Evolutionary conservation across 148 eudicot genomes (phyloP).

Genomic region (Selenicereus undatus): DNA sequence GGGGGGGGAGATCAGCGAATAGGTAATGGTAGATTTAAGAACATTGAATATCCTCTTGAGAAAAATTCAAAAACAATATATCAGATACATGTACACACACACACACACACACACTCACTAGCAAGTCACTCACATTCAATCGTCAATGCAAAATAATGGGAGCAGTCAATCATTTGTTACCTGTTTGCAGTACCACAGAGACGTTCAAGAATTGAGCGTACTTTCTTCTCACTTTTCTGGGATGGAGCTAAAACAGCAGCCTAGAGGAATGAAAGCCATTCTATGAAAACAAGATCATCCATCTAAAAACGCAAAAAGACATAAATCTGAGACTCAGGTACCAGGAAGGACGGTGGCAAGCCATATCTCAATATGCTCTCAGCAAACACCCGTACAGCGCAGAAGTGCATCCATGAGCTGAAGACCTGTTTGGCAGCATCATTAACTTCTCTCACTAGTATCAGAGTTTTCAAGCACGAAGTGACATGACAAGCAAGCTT

Average conservation of each 20-base stretch:
- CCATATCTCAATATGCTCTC: conserved; percentile 98
- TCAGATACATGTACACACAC: no score
- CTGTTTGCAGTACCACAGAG: conserved; percentile 62
- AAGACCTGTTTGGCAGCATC: conserved; percentile 45
- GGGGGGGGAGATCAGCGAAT: background rate
- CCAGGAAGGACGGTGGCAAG: conserved; percentile 89
- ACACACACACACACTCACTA: no score
- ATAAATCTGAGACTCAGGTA: conserved; percentile 26
- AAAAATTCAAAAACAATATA: background rate
- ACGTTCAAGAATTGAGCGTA: conserved; percentile 77
- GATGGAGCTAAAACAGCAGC: conserved; percentile 77
- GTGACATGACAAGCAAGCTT: background rate
- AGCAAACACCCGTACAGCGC: conserved; percentile 75
- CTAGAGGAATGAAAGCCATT: conserved; percentile 36
- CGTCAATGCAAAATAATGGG: no score
- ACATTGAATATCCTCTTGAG: background rate
- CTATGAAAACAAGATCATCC: conserved; percentile 8
- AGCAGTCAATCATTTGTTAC: conserved; percentile 22
- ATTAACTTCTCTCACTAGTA: conserved; percentile 4
- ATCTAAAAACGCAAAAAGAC: conserved; percentile 1
- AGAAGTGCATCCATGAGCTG: conserved; percentile 87
- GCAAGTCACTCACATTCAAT: no score
- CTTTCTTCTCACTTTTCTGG: conserved; percentile 89
- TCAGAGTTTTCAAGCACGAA: background rate
- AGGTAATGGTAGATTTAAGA: background rate